Percentiles rank a stretch among this genome's conserved stretches.
These are phyloP conservation scores for Gossypium stocksii DNA, from an alignment of 345 rosid genomes.

Conservation along the genomic window DNA sequence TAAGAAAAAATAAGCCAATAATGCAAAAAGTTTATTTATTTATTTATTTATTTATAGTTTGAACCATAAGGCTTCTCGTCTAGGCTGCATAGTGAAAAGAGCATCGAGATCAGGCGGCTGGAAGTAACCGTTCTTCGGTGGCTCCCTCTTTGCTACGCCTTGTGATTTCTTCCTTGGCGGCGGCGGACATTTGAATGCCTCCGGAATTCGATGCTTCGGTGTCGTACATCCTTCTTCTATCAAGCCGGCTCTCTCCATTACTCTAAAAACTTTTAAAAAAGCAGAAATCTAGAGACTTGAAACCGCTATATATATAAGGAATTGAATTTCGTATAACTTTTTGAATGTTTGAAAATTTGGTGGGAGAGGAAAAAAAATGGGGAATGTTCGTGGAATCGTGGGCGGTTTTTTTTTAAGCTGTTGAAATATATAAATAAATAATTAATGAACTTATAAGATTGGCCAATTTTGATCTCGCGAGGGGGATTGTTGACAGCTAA, in stretches of 20 bases:
- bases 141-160: slow-evolving; percentile 10
- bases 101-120: slow-evolving; percentile 30
- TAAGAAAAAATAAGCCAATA: neutral
- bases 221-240: slow-evolving; percentile 49
- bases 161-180: slow-evolving; percentile 25
- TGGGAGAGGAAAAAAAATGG: slow-evolving; percentile 6
- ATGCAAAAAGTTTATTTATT: neutral
- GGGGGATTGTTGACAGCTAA: slow-evolving; percentile 32
- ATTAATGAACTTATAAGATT: neutral
- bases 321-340: neutral
- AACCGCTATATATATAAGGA: neutral
- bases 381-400: slow-evolving; percentile 9
- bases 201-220: slow-evolving; percentile 21
- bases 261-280: neutral
- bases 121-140: slow-evolving; percentile 25
- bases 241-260: slow-evolving; percentile 27
- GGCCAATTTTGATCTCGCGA: slow-evolving; percentile 6
- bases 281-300: neutral
- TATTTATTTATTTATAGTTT: neutral
- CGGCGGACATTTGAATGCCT: slow-evolving; percentile 21
- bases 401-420: neutral
- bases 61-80: slow-evolving; percentile 10
- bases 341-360: slow-evolving; percentile 10
- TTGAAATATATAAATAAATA: neutral
- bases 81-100: slow-evolving; percentile 15